phyloP scores from a whole-genome alignment of 768 basidiomycete genomes.

The Calvatia gigantea region DNA sequence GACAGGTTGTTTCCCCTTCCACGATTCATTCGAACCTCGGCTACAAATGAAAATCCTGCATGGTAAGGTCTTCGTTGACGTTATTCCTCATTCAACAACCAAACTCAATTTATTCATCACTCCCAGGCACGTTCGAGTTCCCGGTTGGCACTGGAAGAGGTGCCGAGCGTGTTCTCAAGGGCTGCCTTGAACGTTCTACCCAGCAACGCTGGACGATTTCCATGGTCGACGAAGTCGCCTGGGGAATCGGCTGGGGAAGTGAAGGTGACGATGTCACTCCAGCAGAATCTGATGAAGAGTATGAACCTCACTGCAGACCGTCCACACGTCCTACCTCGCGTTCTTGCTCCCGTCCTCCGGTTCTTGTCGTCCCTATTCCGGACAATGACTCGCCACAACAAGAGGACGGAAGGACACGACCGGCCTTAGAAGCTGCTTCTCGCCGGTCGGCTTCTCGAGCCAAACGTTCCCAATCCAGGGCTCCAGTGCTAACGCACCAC shows the following conservation, averaged over 20 bases:
- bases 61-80: conserved; percentile 46
- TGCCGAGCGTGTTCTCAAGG: conserved; percentile 66
- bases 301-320: conserved; percentile 15
- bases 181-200: conserved; percentile 72
- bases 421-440: conserved; percentile 32
- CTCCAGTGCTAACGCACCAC: conserved; percentile 39
- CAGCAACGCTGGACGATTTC: conserved; percentile 73
- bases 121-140: conserved; percentile 58
- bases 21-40: conserved; percentile 87
- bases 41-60: conserved; percentile 89
- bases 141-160: conserved; percentile 55
- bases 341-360: conserved; percentile 24
- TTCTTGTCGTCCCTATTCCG: conserved; percentile 15
- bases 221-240: conserved; percentile 76
- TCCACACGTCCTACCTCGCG: conserved; percentile 22
- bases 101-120: conserved; percentile 12
- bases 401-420: conserved; percentile 23
- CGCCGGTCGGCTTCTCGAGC: conserved; percentile 38
- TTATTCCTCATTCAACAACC: conserved; percentile 9
- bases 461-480: conserved; percentile 48
- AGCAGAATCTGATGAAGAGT: conserved; percentile 24
- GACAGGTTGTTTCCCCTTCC: conserved; percentile 82
- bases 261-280: conserved; percentile 43
- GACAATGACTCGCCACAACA: conserved; percentile 20
- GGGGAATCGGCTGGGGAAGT: conserved; percentile 71